A percentile compares a stretch with the other conserved stretches of the same genome.
These are phyloP conservation scores for Talaromyces sp. DNA, from an alignment of 2,329 filamentous ascomycete species.

Conservation along the genomic window DNA sequence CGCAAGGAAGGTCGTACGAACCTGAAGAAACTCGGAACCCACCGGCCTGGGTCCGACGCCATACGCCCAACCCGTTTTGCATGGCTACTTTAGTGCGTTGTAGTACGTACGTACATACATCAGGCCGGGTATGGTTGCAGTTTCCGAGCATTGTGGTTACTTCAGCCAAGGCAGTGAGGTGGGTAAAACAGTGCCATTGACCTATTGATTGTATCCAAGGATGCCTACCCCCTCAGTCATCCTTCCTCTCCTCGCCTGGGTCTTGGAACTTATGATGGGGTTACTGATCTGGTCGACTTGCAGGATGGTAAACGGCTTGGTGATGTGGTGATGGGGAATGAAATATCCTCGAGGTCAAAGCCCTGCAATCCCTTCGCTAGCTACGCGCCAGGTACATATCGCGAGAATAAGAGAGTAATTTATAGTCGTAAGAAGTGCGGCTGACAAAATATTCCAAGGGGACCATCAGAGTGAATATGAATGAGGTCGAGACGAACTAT, in stretches of 20 bases:
- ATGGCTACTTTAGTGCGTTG: neutral
- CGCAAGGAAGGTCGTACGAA: neutral
- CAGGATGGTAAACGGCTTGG: neutral
- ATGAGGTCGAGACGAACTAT: neutral
- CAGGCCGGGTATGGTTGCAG: neutral
- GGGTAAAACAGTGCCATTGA: neutral
- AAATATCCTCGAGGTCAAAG: neutral
- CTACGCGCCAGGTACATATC: neutral
- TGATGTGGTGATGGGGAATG: neutral
- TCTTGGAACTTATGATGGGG: neutral
- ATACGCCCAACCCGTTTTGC: neutral
- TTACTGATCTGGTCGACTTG: constrained; percentile 7
- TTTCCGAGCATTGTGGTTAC: neutral
- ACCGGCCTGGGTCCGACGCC: constrained; percentile 1
- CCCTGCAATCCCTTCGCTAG: neutral
- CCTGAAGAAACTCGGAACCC: constrained; percentile 6
- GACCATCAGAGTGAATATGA: neutral
- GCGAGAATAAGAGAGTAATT: neutral
- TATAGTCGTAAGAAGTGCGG: neutral
- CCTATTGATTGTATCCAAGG: neutral
- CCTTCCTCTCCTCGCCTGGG: neutral
- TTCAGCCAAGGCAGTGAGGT: neutral
- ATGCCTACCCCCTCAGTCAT: neutral
- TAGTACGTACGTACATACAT: neutral
- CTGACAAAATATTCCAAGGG: neutral